Base-by-base conservation (phyloP, 257 asterid genomes). In the Penstemon davidsonii region DNA sequence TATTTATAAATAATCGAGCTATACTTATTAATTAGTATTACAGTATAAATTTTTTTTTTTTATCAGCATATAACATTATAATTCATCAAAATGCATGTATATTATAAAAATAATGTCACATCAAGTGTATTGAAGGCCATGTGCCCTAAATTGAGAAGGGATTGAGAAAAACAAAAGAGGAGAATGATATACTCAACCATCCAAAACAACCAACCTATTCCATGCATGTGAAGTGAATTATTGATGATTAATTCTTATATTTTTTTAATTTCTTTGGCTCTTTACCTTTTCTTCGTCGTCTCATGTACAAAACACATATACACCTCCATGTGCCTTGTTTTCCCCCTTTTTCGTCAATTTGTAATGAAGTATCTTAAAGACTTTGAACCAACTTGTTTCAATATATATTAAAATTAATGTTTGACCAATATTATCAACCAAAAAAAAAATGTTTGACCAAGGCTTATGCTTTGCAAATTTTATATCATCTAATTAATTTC, bases 221-320 rank as follows among this genome's bases (percentile, higher is more conserved):
- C 75, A 77, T 25, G 33, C 81, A 72, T 75, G 81, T 71, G 79
- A 69, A 74, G 37, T 62, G 58, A 67, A 79, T 65, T 3, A 52
- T 46, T 1, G 18, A 12, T 4, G 11, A 3, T 10, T 47, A 2
- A 5, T 12, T 18, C 12, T 63, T 53, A 25, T 25, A 1, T 25
- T 25, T 25, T 25, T 25, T 1, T 25, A 25, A 25, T 25, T 25
- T 25, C 7, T 47, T 7, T 46, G 5, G 68, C 18, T 68, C 4
- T 57, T 68, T 64, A 13, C 37, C 11, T 36, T 10, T 58, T 38
- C 56, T 68, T 47, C 9, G 36, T 25, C 52, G 18, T 60, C 66
- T 66, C 25, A 64, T 60, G 56, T 3, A 0, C 40, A 55, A 53
- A 25, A 25, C 44, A 68, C 60, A 40, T 46, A 53, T 68, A 25